Evolutionary conservation across 176 grass and related monocot species (phyloP).

Genomic region (Oryza punctata): DNA sequence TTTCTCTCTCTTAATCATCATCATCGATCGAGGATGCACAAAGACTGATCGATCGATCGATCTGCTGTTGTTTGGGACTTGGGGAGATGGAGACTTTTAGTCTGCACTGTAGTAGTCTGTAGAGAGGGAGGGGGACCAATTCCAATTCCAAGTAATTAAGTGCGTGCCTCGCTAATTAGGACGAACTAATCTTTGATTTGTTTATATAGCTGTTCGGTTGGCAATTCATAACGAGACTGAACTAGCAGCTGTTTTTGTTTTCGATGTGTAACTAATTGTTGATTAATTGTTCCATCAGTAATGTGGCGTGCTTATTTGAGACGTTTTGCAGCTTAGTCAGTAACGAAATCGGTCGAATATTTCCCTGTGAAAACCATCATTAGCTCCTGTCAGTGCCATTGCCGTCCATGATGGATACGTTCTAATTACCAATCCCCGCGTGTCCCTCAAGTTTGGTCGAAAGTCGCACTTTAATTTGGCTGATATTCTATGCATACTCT

Average conservation of each 20-base stretch:
- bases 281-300: not conserved
- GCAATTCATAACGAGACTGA: not conserved
- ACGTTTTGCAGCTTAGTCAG: not conserved
- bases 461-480: not conserved
- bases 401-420: not conserved
- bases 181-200: not conserved
- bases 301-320: not conserved
- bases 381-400: not conserved
- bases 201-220: not conserved
- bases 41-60: not conserved
- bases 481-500: not conserved
- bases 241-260: not conserved
- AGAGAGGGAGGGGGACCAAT: not conserved
- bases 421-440: not conserved
- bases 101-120: not conserved
- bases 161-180: not conserved
- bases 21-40: not conserved
- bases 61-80: not conserved
- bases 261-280: not conserved
- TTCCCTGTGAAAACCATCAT: not conserved
- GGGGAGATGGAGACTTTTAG: not conserved
- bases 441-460: not conserved
- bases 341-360: not conserved
- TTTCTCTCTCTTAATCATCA: constrained; percentile 16
- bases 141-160: no score